Base-by-base conservation (phyloP, 179 eudicot genomes). In the Heliamphora pulchella region DNA sequence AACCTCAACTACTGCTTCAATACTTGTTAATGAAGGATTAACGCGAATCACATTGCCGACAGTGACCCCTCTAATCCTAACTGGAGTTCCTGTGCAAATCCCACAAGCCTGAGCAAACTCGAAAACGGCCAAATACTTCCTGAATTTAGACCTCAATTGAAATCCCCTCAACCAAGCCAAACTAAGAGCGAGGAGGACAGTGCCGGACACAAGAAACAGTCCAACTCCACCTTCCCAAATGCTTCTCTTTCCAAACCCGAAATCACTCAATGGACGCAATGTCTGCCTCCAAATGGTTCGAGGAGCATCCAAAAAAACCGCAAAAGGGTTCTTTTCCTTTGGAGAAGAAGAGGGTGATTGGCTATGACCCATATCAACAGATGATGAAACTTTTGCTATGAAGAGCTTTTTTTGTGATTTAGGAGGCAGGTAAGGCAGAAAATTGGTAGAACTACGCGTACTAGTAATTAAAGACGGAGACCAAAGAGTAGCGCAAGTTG, bases 191-290 rank as follows among this genome's bases (percentile, higher is more conserved):
- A 94, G 87, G 14, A 94, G 88, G 58, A 94, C 81, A 20, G 94
- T 82, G 59, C 96, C 91, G 0, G 98, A 94, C 63, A 91, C 92
- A 55, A 93, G 86, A 84, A 94, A 94, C 77, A 94, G 78, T 58
- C 96, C 97, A 80, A 93, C 97, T 22, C 97, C 97, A 80, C 96
- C 97, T 86, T 91, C 97, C 98, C 98, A 94, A 69, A 94, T 91
- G 86, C 96, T 91, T 84, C 90, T 89, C 84, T 86, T 87, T 67
- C 97, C 97, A 73, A 90, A 93, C 31, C 98, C 98, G 80, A 93
- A 93, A 82, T 91, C 96, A 69, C 90, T 83, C 80, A 94, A 62
- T 15, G 97, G 97, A 46, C 87, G 90, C 75, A 91, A 50, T 5
- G 97, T 87, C 69, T 85, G 88, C 84, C 81, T 89, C 98, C 98